These are phyloP conservation scores for Chaetomidium leptoderma DNA, from an alignment of 495 filamentous ascomycete species.

Conservation along the genomic window DNA sequence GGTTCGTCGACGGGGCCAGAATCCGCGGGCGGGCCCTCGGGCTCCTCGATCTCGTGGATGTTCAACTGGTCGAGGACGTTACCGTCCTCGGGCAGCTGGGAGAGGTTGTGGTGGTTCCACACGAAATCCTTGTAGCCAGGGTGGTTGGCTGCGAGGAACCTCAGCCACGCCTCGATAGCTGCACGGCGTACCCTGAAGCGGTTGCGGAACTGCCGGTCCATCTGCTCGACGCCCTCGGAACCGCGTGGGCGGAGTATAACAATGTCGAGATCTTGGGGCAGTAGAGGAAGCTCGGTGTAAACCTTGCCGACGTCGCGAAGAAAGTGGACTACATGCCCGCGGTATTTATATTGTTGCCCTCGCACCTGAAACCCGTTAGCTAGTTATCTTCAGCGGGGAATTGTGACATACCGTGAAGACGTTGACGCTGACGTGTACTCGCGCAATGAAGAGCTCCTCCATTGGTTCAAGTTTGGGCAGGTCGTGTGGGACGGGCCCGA, in stretches of 20 bases:
- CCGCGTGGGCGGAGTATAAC: background rate
- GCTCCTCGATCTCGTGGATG: background rate
- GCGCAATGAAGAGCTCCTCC: conserved; percentile 1
- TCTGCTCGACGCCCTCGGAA: background rate
- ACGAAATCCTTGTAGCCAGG: background rate
- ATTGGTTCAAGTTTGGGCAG: background rate
- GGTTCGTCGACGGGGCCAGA: background rate
- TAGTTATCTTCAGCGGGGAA: too few relatives aligned
- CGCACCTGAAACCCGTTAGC: background rate
- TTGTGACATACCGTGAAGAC: conserved; percentile 4
- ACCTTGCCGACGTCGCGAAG: conserved; percentile 6
- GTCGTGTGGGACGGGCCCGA: background rate
- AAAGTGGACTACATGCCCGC: conserved; percentile 6
- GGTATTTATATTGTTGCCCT: conserved; percentile 2
- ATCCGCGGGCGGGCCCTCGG: background rate
- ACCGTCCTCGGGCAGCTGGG: background rate
- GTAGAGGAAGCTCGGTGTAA: background rate
- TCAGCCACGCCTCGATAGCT: background rate
- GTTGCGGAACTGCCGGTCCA: background rate
- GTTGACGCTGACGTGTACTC: conserved; percentile 1
- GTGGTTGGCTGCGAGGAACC: background rate
- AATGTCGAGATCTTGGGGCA: background rate
- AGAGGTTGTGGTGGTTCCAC: conserved; percentile 4
- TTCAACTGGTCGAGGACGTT: conserved; percentile 1
- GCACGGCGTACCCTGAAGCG: conserved; percentile 1